Base-by-base conservation (phyloP, 139 green algal species). In the Parachlorella kessleri region DNA sequence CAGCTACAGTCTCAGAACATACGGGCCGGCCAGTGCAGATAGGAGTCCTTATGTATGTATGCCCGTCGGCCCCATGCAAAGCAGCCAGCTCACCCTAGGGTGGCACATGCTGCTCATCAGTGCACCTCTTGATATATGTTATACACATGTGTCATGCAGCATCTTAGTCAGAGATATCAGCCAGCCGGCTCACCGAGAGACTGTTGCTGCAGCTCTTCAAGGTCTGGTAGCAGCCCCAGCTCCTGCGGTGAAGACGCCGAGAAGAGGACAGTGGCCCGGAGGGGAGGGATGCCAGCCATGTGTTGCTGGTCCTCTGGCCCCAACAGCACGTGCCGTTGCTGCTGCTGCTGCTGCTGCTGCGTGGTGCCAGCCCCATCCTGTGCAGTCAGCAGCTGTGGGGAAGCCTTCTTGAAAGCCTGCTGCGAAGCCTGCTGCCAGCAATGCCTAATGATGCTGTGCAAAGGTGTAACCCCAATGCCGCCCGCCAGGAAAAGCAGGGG, bases 401-500 rank as follows among this genome's bases (percentile, higher is more conserved):
- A n/a, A n/a, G n/a, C n/a, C n/a, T n/a, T n/a, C n/a, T n/a, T n/a
- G n/a, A n/a, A n/a, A n/a, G n/a, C n/a, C n/a, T n/a, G n/a, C n/a
- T n/a, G n/a, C n/a, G n/a, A n/a, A n/a, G n/a, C n/a, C n/a, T n/a
- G 24, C 7, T 77, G 48, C 24, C 42, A 66, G 48, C 24, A 33
- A 41, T 83, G 55, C 30, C 10, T 26, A 30, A 83, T 39, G 21
- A 83, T 83, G 39, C 70, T 73, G 9, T 73, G 40, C 40, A 83
- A 30, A 3, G 77, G 77, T 23, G 72, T 83, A 55, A 83, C 78
- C 37, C 77, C 77, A 24, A 78, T 78, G 37, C 78, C 78, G 0
- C 78, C 78, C 1, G 78, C 78, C 32, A 83, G 24, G 24, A 83
- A 59, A 40, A 83, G 37, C 70, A 83, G 78, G 2, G 70, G 79